These are phyloP conservation scores for Linderniella brevidens DNA, from an alignment of 257 asterid genomes.

Conservation along the genomic window DNA sequence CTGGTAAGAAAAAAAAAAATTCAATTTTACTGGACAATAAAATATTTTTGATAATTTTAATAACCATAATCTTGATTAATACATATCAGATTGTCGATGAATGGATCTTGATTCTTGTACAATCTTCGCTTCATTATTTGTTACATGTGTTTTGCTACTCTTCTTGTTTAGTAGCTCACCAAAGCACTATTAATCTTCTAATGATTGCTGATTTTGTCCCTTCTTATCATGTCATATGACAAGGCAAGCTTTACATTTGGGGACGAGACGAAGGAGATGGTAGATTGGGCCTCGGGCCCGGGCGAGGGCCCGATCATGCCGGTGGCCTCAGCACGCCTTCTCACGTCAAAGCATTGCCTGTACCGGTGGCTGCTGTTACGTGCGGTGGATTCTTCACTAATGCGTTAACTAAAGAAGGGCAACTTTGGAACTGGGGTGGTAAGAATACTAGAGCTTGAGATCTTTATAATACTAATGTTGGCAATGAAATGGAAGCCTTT, in stretches of 20 bases:
- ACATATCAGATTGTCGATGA: neutral
- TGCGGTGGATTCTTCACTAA: conserved; percentile 97
- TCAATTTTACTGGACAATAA: neutral
- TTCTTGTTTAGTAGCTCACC: neutral
- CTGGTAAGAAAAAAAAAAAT: conserved; percentile 35
- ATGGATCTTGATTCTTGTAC: neutral
- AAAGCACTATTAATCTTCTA: neutral
- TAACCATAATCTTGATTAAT: too few species aligned
- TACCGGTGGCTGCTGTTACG: conserved; percentile 68
- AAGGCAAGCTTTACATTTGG: conserved; percentile 84
- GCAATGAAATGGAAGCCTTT: too few species aligned
- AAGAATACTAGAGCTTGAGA: conserved; percentile 7
- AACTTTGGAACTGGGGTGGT: conserved; percentile 99
- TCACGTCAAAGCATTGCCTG: conserved; percentile 57
- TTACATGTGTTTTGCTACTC: neutral
- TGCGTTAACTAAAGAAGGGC: conserved; percentile 79
- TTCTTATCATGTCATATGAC: conserved; percentile 8
- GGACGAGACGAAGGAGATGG: conserved; percentile 99
- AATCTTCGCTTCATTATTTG: too few species aligned
- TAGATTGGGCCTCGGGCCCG: conserved; percentile 92
- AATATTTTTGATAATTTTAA: too few species aligned
- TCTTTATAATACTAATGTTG: too few species aligned
- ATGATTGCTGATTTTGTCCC: neutral
- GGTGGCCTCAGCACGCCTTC: conserved; percentile 86
- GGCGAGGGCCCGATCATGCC: conserved; percentile 81